Evolutionary conservation across 2,329 filamentous ascomycete species (phyloP), one percentile per base, ranked within the genome.

Genomic region (Hypoxylon sp.): DNA sequence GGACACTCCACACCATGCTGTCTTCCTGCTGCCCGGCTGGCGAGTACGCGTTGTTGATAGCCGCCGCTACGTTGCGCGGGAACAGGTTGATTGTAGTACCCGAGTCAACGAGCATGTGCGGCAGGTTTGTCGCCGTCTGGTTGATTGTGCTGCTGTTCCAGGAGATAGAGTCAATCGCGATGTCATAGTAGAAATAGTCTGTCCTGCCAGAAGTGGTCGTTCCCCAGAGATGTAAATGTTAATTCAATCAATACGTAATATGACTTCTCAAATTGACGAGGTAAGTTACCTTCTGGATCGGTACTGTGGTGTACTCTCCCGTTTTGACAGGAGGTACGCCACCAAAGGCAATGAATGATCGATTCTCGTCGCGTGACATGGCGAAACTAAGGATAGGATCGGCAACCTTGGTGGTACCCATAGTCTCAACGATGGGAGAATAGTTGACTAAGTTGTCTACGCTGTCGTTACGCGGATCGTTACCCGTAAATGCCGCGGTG

Each of bases 51-150:
- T 53, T 64, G 68, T 78, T 78, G 71, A 80, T 78, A 29, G 72
- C 70, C 13, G 57, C 62, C 3, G 77, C 75, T 3, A 79, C 73
- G 10, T 76, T 66, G 10, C 60, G 63, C 3, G 78, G 76, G 35
- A 79, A 72, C 14, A 78, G 64, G 68, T 77, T 78, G 14, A 79
- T 72, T 2, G 76, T 78, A 1, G 77, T 79, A 33, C 77, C 78
- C 26, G 76, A 77, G 63, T 80, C 77, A n/a, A 78, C 75, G 39
- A 79, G 71, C 52, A 77, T 72, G 22, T 71, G 59, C 2, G 73
- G 74, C 5, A 74, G 61, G 33, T 70, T 63, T 1, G 70, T 63
- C 19, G 68, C 67, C 39, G 67, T 71, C 51, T 64, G 63, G 65
- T 74, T 75, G 65, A 68, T 70, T 1, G 67, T 63, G 50, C 74